Percentiles rank a stretch among this genome's conserved stretches.
These are phyloP conservation scores for Trichoderma citrinoviride DNA, from an alignment of 2,329 filamentous ascomycete genomes.

Conservation along the genomic window DNA sequence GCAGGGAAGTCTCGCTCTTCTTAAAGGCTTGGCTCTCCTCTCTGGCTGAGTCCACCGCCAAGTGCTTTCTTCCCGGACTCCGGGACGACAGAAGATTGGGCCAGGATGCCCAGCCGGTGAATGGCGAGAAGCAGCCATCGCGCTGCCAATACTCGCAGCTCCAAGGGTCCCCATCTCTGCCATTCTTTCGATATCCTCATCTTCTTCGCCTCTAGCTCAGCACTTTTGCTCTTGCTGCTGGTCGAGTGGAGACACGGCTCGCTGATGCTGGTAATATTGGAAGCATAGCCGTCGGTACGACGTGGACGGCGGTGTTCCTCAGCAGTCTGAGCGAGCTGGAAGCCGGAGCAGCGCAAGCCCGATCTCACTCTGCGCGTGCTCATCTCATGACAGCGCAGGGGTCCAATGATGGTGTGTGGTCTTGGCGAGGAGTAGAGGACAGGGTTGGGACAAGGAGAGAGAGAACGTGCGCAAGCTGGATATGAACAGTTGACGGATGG, in stretches of 20 bases:
- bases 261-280: background rate
- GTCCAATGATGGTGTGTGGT: background rate
- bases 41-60: background rate
- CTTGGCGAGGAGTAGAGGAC: background rate
- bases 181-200: background rate
- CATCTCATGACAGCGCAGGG: background rate
- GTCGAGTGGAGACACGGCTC: constrained; percentile 3
- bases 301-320: background rate
- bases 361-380: background rate
- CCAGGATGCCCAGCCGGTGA: background rate
- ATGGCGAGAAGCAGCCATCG: background rate
- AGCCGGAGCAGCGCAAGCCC: background rate
- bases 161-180: background rate
- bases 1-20: background rate
- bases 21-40: background rate
- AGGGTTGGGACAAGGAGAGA: background rate
- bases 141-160: background rate
- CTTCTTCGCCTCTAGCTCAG: background rate
- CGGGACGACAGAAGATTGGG: background rate
- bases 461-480: background rate
- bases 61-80: background rate
- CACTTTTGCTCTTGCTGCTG: background rate
- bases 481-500: background rate
- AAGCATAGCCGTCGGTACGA: constrained; percentile 2
- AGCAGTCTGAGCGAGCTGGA: background rate